A percentile compares a stretch with the other conserved stretches of the same genome.
Evolutionary conservation across 2,329 filamentous ascomycete species (phyloP).

Genomic region (Fusarium coffeatum): DNA sequence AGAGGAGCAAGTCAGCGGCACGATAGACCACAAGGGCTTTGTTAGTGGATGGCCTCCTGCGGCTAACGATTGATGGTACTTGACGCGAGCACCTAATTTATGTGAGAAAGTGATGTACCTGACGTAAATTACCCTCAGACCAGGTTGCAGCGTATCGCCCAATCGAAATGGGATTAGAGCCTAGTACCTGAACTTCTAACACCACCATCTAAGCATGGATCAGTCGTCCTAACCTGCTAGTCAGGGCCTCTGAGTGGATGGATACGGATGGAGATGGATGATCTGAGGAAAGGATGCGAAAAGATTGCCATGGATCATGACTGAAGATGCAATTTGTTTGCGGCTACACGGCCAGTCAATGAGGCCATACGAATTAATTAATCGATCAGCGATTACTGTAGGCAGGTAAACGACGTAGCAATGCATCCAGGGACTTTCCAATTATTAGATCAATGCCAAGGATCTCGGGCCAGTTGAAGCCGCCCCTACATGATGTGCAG

Average conservation of each 20-base stretch:
- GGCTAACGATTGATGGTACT: background rate
- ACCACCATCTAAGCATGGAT: conserved; percentile 6
- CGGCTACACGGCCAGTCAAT: conserved; percentile 17
- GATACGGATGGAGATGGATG: background rate
- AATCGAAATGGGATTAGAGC: conserved; percentile 19
- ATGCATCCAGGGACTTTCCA: conserved; percentile 7
- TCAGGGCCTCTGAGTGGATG: background rate
- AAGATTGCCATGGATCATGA: background rate
- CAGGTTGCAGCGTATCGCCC: conserved; percentile 22
- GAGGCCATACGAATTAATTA: conserved; percentile 14
- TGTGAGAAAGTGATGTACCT: conserved; percentile 22
- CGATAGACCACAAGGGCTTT: conserved; percentile 20
- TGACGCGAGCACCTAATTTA: background rate
- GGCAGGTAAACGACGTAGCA: conserved; percentile 5
- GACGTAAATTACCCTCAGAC: conserved; percentile 16
- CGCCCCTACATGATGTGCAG: background rate
- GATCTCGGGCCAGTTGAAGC: background rate
- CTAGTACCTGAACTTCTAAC: conserved; percentile 33
- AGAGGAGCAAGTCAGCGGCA: conserved; percentile 17
- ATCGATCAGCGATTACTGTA: background rate
- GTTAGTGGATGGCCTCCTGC: conserved; percentile 1
- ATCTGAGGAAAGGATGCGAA: conserved; percentile 20
- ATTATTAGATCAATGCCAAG: conserved; percentile 24
- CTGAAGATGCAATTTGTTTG: background rate
- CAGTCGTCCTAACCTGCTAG: background rate